Evolutionary conservation across 768 basidiomycete genomes (phyloP), one percentile per base, ranked within the genome.

Genomic region (Boletus sp.): DNA sequence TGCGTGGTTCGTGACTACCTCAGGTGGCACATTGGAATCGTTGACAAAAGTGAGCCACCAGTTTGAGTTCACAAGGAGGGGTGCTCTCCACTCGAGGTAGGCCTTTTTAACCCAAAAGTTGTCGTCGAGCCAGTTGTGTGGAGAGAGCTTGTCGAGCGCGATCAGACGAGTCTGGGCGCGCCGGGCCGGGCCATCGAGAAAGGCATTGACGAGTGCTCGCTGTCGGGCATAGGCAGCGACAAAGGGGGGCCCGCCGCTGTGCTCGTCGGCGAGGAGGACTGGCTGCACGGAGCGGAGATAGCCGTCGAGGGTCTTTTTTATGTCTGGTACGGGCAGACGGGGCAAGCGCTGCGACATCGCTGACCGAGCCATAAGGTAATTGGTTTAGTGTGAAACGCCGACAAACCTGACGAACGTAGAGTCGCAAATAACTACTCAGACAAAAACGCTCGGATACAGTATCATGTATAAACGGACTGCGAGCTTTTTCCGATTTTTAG

Each of bases 11-110:
- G 54, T 61, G 33, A 72, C 54, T 7, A 75, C 70, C 2, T 65
- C 47, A 7, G 67, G 71, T 8, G 87, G 93, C 42, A 90, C 79
- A 18, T 66, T 75, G 3, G 79, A 67, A 71, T 97, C 94, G 58
- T 95, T 86, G 42, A 80, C 76, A 68, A 94, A 90, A 3, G 92
- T 78, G 24, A 97, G 77, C 95, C 95, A 98, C 94, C 94, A 98
- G 67, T 97, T 98, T 4, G 94, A 95, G 70, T 98, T 89, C 62
- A 98, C 75, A 54, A 90, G 77, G 11, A 98, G 76, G 0, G 95
- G 94, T 0, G 83, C 83, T 33, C 95, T 82, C 86, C 87, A 92
- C 73, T 91, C 88, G 48, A 90, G 85, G 71, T 98, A 98, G 1
- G 92, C 85, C 64, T 89, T 88, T 64, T 88, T 84, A 56, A 84